These are phyloP conservation scores for Scheffersomyces stambukii DNA, from an alignment of 1,139 yeast genomes.

Conservation along the genomic window DNA sequence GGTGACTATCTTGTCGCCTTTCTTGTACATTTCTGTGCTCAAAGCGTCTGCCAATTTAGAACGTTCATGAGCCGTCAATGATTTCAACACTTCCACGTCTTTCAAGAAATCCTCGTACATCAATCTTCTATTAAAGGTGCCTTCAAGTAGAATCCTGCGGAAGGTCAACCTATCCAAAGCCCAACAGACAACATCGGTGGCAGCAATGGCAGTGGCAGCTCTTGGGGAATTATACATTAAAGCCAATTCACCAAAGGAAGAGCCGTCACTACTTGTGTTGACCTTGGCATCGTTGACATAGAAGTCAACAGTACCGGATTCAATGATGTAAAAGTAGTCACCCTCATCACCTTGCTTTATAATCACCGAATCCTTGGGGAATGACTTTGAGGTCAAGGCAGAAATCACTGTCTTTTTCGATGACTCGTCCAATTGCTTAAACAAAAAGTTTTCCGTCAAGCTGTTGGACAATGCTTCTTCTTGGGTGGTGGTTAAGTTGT, in stretches of 20 bases:
- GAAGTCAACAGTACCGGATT: slow-evolving; percentile 79
- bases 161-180: slow-evolving; percentile 91
- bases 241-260: slow-evolving; percentile 95
- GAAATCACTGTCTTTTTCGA: slow-evolving; percentile 73
- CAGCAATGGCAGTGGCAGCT: slow-evolving; percentile 90
- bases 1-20: slow-evolving; percentile 71
- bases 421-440: slow-evolving; percentile 70
- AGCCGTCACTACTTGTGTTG: slow-evolving; percentile 74
- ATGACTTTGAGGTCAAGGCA: slow-evolving; percentile 72
- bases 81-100: slow-evolving; percentile 75
- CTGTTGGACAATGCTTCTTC: slow-evolving; percentile 63
- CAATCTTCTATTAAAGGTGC: slow-evolving; percentile 84
- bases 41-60: slow-evolving; percentile 93
- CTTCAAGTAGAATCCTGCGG: slow-evolving; percentile 84
- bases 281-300: slow-evolving; percentile 71
- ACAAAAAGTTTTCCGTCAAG: slow-evolving; percentile 77
- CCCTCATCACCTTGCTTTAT: slow-evolving; percentile 97
- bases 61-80: slow-evolving; percentile 76
- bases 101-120: slow-evolving; percentile 87
- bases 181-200: slow-evolving; percentile 67
- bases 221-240: slow-evolving; percentile 97
- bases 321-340: slow-evolving; percentile 87
- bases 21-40: slow-evolving; percentile 66
- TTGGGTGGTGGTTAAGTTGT: slow-evolving; percentile 63
- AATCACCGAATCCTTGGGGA: slow-evolving; percentile 58